A percentile compares a stretch with the other conserved stretches of the same genome.
Conservation (phyloP, 345 rosid species). For the Eucalyptus rudis region DNA sequence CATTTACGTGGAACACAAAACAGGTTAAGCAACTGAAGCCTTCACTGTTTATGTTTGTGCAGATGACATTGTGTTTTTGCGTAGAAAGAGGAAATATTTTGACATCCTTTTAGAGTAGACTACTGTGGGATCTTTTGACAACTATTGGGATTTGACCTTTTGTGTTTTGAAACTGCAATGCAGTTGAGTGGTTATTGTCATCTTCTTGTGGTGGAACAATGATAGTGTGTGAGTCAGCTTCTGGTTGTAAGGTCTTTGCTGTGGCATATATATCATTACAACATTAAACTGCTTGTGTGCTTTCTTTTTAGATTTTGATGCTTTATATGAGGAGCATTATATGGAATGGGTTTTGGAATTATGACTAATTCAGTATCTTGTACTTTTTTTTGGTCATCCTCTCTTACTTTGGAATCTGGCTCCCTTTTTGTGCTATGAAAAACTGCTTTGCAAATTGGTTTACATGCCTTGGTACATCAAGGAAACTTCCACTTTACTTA, state of each 20-base stretch:
- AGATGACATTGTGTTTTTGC: neutral
- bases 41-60: neutral
- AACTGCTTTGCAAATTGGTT: neutral
- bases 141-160: neutral
- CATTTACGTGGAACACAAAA: slow-evolving; percentile 96
- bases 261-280: neutral
- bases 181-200: neutral
- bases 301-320: neutral
- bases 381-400: neutral
- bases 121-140: neutral
- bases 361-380: neutral
- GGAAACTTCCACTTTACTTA: neutral
- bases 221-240: neutral
- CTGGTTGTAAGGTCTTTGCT: neutral
- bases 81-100: neutral
- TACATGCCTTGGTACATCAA: neutral
- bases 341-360: neutral
- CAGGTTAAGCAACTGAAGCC: slow-evolving; percentile 33
- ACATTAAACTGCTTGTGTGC: neutral
- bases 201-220: neutral
- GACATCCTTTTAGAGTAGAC: neutral
- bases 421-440: neutral
- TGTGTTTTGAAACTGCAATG: neutral
- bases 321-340: neutral
- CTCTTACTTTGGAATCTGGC: neutral